Base-by-base conservation (phyloP, 2,329 filamentous ascomycete genomes). In the Apiospora koreana region DNA sequence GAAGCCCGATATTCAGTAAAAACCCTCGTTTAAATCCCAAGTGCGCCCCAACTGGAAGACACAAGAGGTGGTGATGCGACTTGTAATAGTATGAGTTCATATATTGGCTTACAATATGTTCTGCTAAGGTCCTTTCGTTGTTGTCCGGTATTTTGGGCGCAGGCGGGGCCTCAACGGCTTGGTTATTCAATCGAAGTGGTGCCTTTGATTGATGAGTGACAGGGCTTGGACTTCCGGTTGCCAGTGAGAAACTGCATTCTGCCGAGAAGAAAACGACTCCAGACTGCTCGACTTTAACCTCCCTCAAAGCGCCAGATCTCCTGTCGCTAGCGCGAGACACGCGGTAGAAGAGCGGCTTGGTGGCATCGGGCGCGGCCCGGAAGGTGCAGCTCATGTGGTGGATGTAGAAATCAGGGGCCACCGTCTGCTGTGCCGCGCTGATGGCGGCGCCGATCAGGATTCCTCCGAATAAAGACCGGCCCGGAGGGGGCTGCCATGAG, bases 281-380 rank as follows among this genome's bases (percentile, higher is more conserved):
- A 18, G 41, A 16, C 41, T 43, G 41, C 41, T 43, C 41, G 1
- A 41, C 69, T 43, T 70, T 65, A 23, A 70, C 69, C 14, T 68
- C 42, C 10, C 69, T 50, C 41, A 65, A 48, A 6, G 64, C 50
- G 31, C 68, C 25, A 4, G 48, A 68, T 5, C 69, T 65, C 12
- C 69, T 66, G 66, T 70, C 69, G 23, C 48, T 41, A 8, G 68
- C 16, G 50, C 69, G 65, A 38, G 68, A 65, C n/a, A 70, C 66
- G 41, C 54, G 48, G 50, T 70, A 70, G 4, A 23, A 21, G 41
- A 70, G 48, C 9, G 43, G 25, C 28, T 8, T 16, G 1, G 25
- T 41, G 9, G 64, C 38, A 28, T 68, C 41, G 12, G 48, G 65
- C 8, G 69, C 35, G 41, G 48, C 58, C 2, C 65, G 41, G 35